Conservation (phyloP, 345 rosid species). For the Raphanus sativus region DNA sequence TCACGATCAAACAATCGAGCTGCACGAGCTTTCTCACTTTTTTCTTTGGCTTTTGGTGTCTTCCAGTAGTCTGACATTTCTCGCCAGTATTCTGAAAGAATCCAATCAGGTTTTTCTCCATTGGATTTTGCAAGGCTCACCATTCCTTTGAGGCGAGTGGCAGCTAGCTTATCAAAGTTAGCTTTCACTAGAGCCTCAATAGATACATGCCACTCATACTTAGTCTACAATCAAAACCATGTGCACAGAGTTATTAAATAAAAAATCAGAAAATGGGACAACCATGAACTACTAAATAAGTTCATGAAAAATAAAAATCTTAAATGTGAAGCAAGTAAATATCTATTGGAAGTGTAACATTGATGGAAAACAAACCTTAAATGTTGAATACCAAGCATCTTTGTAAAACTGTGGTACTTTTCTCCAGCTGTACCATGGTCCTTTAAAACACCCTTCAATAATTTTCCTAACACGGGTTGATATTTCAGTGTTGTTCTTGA, state of each 20-base stretch:
- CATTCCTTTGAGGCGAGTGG: background rate
- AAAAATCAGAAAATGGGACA: too few relatives aligned
- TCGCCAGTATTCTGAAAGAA: background rate
- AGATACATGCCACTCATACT: background rate
- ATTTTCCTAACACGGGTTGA: background rate
- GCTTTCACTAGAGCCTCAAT: background rate
- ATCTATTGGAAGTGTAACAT: too few relatives aligned
- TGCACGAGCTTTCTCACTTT: background rate
- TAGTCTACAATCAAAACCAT: background rate
- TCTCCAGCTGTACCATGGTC: background rate
- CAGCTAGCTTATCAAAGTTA: background rate
- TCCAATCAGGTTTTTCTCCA: background rate
- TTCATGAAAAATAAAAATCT: too few relatives aligned
- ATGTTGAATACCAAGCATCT: background rate
- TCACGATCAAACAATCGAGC: background rate
- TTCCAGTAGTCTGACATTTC: background rate
- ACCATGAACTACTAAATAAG: too few relatives aligned
- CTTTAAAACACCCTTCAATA: background rate
- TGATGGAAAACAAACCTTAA: background rate
- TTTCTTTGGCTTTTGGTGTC: constrained; percentile 2
- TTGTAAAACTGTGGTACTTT: background rate
- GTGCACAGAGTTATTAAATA: background rate
- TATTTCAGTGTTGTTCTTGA: background rate
- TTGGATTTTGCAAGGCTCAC: background rate
- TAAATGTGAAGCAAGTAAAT: too few relatives aligned